Percentiles rank a stretch among this genome's conserved stretches.
These are phyloP conservation scores for Areca catechu DNA, from an alignment of 176 grass and related monocot species.

Conservation along the genomic window DNA sequence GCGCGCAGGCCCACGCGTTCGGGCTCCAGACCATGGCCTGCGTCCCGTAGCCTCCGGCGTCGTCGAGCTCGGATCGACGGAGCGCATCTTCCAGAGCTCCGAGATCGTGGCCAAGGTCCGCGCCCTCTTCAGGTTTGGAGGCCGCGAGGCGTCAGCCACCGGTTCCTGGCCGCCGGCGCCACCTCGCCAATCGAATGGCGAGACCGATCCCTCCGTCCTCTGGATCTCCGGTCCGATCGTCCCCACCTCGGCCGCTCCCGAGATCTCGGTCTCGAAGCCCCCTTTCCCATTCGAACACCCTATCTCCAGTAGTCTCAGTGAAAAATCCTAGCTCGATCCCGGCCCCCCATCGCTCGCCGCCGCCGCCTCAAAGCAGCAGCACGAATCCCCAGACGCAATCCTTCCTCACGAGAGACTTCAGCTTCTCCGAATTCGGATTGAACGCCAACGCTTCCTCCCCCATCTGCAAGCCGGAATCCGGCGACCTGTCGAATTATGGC, in stretches of 20 bases:
- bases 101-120: conserved; percentile 6
- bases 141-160: background rate
- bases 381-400: too few species aligned
- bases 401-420: too few species aligned
- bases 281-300: background rate
- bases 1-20: conserved; percentile 2
- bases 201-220: background rate
- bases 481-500: background rate
- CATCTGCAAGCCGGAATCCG: too few species aligned
- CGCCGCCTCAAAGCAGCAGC: too few species aligned
- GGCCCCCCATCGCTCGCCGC: background rate
- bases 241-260: background rate
- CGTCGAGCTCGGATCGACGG: conserved; percentile 13
- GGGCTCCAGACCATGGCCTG: conserved; percentile 10
- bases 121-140: background rate
- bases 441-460: too few species aligned
- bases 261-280: background rate
- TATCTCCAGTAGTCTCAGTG: background rate
- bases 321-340: background rate
- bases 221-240: background rate
- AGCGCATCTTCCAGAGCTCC: conserved; percentile 8
- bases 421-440: too few species aligned
- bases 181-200: too few species aligned
- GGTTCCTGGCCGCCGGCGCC: conserved; percentile 5
- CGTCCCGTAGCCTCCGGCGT: conserved; percentile 4